A percentile compares a stretch with the other conserved stretches of the same genome.
phyloP scores from a whole-genome alignment of 164 flowering plant genomes.

The Taxillus chinensis region DNA sequence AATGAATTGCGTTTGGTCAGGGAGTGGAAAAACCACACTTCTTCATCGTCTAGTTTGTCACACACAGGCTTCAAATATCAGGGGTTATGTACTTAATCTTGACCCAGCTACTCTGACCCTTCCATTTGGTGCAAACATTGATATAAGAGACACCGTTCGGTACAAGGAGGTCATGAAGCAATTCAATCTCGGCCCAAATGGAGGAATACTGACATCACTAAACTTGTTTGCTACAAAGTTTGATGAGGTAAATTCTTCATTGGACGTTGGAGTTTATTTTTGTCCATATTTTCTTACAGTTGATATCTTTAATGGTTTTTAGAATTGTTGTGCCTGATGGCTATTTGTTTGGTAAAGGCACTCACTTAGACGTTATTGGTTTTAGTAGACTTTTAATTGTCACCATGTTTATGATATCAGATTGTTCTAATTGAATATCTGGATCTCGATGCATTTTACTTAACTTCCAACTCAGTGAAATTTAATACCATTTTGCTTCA shows the following conservation, averaged over 20 bases:
- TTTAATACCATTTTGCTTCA: conserved; percentile 17
- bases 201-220: conserved; percentile 87
- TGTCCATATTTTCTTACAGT: too few relatives aligned
- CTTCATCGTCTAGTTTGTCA: conserved; percentile 77
- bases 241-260: conserved; percentile 57
- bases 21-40: conserved; percentile 94
- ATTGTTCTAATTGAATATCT: too few relatives aligned
- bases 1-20: conserved; percentile 22
- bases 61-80: conserved; percentile 52
- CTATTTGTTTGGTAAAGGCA: too few relatives aligned
- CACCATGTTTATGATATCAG: too few relatives aligned
- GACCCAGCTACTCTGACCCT: conserved; percentile 92
- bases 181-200: conserved; percentile 92
- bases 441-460: too few relatives aligned
- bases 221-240: conserved; percentile 89
- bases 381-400: too few relatives aligned
- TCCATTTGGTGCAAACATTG: conserved; percentile 87
- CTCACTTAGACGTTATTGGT: too few relatives aligned
- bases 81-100: conserved; percentile 82
- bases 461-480: too few relatives aligned
- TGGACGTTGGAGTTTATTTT: too few relatives aligned
- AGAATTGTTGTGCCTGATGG: too few relatives aligned
- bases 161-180: conserved; percentile 99
- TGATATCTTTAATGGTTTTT: too few relatives aligned
- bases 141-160: conserved; percentile 80